Evolutionary conservation across 73 alveolate species (phyloP).

Genomic region (Stentor roeselii): DNA sequence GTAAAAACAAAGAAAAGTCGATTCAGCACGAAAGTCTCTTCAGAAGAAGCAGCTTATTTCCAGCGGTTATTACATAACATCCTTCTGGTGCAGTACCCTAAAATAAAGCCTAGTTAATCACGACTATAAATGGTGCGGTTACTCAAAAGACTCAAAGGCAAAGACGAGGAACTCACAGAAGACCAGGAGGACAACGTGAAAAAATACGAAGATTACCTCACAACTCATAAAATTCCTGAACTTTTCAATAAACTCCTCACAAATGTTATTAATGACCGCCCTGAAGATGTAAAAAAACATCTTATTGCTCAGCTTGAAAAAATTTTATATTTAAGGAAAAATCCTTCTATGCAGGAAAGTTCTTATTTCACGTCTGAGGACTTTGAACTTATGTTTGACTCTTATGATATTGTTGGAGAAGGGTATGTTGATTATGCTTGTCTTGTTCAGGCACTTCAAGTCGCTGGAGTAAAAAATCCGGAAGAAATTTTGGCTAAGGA

Average conservation of each 20-base stretch:
- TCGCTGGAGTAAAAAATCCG: conserved; percentile 15
- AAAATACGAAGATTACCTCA: background rate
- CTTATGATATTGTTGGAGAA: conserved; percentile 26
- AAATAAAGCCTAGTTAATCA: no score
- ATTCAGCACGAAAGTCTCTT: conserved; percentile 7
- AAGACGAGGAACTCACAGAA: background rate
- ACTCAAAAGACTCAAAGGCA: background rate
- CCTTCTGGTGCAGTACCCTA: background rate
- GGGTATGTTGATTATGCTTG: background rate
- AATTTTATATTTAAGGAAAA: background rate
- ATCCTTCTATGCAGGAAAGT: background rate
- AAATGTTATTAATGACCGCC: background rate
- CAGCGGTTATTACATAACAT: background rate
- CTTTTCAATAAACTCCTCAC: conserved; percentile 18
- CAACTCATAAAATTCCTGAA: conserved; percentile 5
- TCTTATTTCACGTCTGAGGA: conserved; percentile 4
- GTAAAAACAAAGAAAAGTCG: background rate
- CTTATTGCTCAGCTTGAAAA: background rate
- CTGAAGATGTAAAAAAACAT: conserved; percentile 6
- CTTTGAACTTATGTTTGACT: conserved; percentile 15
- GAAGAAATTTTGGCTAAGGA: background rate
- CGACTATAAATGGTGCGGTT: background rate
- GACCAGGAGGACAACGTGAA: background rate
- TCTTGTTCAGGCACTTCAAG: background rate
- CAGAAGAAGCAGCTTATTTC: conserved; percentile 25